phyloP scores from a whole-genome alignment of 2,329 filamentous ascomycete species.

The Phyllosticta citrichinensis region DNA sequence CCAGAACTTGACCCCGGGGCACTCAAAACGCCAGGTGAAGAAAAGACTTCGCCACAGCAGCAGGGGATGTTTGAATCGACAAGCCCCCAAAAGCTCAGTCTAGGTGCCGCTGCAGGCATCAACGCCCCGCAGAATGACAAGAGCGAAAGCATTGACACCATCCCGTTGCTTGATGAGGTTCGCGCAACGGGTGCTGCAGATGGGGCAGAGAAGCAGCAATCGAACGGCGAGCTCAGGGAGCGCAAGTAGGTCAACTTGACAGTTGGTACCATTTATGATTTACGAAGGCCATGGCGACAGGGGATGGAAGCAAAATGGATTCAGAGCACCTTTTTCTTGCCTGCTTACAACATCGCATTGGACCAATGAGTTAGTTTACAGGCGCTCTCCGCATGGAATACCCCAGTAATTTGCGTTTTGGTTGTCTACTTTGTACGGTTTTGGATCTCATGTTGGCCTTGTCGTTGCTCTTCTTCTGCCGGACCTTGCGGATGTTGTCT shows the following conservation, averaged over 20 bases:
- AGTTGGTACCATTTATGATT: neutral
- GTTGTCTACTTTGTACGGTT: neutral
- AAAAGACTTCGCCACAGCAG: neutral
- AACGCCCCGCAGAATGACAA: conserved; percentile 7
- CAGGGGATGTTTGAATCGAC: conserved; percentile 1
- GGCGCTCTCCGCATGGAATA: neutral
- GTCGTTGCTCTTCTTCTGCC: neutral
- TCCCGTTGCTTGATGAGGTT: conserved; percentile 41
- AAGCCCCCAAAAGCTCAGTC: conserved; percentile 4
- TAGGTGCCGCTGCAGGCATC: conserved; percentile 1
- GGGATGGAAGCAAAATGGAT: neutral
- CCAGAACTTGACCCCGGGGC: neutral
- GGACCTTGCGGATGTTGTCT: neutral
- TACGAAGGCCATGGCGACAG: neutral
- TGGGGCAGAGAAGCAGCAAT: conserved; percentile 5
- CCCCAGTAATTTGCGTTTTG: neutral
- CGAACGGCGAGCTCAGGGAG: conserved; percentile 8
- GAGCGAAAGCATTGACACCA: conserved; percentile 40
- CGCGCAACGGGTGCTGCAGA: conserved; percentile 31
- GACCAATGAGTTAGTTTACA: neutral
- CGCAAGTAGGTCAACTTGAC: conserved; percentile 5
- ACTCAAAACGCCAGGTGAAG: conserved; percentile 4
- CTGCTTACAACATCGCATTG: neutral
- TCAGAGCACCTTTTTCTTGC: neutral
- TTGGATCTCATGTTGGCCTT: neutral